Conservation (phyloP, 169 alveolate species). For the Eimeria necatrix region DNA sequence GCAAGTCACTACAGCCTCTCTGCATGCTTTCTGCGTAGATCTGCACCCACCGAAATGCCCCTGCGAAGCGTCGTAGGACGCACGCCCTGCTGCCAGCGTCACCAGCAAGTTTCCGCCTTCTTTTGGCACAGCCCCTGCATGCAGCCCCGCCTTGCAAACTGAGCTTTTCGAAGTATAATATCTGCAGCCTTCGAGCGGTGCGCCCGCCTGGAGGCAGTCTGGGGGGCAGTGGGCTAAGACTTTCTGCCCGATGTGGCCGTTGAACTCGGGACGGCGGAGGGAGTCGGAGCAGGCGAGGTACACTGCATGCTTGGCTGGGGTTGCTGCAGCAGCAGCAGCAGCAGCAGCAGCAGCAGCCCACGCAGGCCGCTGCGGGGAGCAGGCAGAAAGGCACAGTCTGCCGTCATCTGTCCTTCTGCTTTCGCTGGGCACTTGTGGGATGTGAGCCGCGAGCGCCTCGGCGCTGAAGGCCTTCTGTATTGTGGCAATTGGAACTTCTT, state of each 20-base stretch:
- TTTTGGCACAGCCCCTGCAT: constrained; percentile 69
- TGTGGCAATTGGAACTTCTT: constrained; percentile 74
- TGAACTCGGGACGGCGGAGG: constrained; percentile 69
- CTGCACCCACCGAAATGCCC: constrained; percentile 79
- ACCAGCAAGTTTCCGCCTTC: constrained; percentile 77
- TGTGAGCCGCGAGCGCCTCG: constrained; percentile 13
- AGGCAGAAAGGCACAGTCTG: constrained; percentile 79
- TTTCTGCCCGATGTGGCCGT: constrained; percentile 84
- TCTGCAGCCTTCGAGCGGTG: constrained; percentile 87
- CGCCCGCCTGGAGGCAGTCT: constrained; percentile 88
- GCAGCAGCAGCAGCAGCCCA: constrained; percentile 31
- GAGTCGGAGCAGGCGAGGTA: constrained; percentile 38
- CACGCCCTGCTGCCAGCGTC: constrained; percentile 42
- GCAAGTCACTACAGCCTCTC: not conserved
- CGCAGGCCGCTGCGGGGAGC: constrained; percentile 58
- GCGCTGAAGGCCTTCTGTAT: constrained; percentile 52
- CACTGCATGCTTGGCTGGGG: constrained; percentile 70
- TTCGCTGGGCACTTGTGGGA: constrained; percentile 59
- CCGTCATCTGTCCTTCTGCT: constrained; percentile 80
- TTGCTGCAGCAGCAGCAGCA: not conserved
- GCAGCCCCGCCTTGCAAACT: constrained; percentile 93
- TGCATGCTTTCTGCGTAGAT: not conserved
- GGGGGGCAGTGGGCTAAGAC: constrained; percentile 89
- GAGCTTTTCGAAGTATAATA: constrained; percentile 91
- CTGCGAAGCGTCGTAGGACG: constrained; percentile 67